Conservation (phyloP, 441 rosid species). For the Aquilaria agallochum region DNA sequence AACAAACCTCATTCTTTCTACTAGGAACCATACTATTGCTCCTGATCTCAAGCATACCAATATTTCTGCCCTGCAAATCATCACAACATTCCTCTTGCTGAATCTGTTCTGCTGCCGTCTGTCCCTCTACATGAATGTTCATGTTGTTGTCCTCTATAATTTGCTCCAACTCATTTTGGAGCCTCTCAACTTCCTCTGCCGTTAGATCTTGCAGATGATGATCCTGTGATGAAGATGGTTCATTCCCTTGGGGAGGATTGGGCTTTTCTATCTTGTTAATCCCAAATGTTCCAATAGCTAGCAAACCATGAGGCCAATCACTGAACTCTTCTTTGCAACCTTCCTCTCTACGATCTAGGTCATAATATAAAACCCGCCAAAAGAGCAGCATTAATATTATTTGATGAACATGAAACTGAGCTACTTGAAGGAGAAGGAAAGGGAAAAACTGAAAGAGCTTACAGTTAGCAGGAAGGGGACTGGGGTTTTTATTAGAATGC, state of each 20-base stretch:
- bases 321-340: constrained; percentile 34
- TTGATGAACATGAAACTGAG: too few species aligned
- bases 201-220: constrained; percentile 21
- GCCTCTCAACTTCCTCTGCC: constrained; percentile 27
- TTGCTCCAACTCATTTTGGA: constrained; percentile 27
- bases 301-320: constrained; percentile 46
- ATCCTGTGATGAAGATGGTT: constrained; percentile 9
- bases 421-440: too few species aligned
- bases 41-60: background rate
- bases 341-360: constrained; percentile 20
- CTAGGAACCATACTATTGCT: constrained; percentile 9
- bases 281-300: constrained; percentile 61
- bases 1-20: constrained; percentile 18
- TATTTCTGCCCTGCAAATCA: constrained; percentile 5
- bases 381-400: background rate
- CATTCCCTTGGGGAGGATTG: constrained; percentile 11
- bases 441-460: constrained; percentile 9
- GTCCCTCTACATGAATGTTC: constrained; percentile 11
- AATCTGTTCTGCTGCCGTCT: background rate
- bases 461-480: constrained; percentile 32
- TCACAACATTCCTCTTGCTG: constrained; percentile 1
- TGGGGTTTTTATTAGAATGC: constrained; percentile 20
- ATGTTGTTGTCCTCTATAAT: constrained; percentile 10
- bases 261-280: constrained; percentile 15
- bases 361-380: background rate